Evolutionary conservation across 2,329 filamentous ascomycete genomes (phyloP).

Genomic region (Alternaria metachromatica): DNA sequence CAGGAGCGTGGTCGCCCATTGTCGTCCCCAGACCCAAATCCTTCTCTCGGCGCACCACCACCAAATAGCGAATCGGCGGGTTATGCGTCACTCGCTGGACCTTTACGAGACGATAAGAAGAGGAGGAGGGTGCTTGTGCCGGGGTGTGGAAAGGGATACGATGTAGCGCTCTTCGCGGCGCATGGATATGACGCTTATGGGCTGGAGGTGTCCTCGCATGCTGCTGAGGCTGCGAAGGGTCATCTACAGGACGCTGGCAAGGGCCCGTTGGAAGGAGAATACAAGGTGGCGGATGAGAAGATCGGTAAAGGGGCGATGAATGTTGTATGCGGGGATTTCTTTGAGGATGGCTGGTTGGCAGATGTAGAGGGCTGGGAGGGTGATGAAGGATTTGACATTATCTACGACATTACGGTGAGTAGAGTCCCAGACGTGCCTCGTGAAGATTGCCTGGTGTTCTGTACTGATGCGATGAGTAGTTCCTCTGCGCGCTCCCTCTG

Average conservation of each 20-base stretch:
- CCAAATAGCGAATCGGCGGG: conserved; percentile 4
- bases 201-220: conserved; percentile 68
- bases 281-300: conserved; percentile 51
- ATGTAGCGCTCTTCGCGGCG: conserved; percentile 75
- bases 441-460: not conserved
- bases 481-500: conserved; percentile 66
- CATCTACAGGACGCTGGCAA: conserved; percentile 41
- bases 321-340: conserved; percentile 72
- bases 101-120: conserved; percentile 27
- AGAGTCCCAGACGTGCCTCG: not conserved
- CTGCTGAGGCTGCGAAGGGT: conserved; percentile 55
- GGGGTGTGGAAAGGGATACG: conserved; percentile 82
- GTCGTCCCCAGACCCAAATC: conserved; percentile 18
- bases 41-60: conserved; percentile 26
- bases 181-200: conserved; percentile 81
- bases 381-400: conserved; percentile 65
- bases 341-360: conserved; percentile 64
- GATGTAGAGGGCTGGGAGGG: conserved; percentile 39
- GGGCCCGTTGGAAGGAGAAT: conserved; percentile 51
- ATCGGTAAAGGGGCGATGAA: conserved; percentile 59
- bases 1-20: conserved; percentile 14
- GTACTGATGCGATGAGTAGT: conserved; percentile 49
- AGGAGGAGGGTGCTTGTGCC: conserved; percentile 73
- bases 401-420: conserved; percentile 68
- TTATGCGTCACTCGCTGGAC: conserved; percentile 17